These are phyloP conservation scores for Cornus florida DNA, from an alignment of 148 eudicot species.

Conservation along the genomic window DNA sequence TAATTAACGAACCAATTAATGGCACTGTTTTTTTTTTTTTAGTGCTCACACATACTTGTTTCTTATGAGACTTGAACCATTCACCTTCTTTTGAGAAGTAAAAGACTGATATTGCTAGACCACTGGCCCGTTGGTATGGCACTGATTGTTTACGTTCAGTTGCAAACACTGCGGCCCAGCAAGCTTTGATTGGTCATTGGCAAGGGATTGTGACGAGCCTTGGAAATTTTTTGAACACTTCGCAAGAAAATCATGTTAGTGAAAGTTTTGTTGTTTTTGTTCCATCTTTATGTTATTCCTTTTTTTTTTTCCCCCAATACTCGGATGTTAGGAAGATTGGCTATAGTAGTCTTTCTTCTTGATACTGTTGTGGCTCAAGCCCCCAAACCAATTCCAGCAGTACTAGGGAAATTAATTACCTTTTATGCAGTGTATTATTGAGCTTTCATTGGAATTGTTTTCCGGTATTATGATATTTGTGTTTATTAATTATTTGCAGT, in stretches of 20 bases:
- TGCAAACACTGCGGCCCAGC: constrained; percentile 84
- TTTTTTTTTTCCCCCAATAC: background rate
- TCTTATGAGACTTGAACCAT: too few species aligned
- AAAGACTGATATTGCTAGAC: too few species aligned
- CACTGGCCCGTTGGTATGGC: too few species aligned
- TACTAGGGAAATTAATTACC: background rate
- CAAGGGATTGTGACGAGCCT: constrained; percentile 94
- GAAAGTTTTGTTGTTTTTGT: constrained; percentile 4
- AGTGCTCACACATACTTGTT: too few species aligned
- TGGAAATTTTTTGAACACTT: constrained; percentile 68
- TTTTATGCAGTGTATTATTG: background rate
- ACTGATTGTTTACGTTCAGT: too few species aligned
- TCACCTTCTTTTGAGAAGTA: too few species aligned
- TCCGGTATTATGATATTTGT: background rate
- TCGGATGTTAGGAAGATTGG: background rate
- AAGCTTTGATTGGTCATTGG: constrained; percentile 96
- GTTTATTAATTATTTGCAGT: background rate
- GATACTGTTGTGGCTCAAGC: background rate
- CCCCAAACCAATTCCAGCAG: background rate
- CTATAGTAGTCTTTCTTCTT: background rate
- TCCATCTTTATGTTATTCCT: background rate
- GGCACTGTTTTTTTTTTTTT: too few species aligned
- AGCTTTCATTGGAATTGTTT: background rate
- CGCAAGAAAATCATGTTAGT: constrained; percentile 82
- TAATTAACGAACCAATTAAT: too few species aligned